phyloP scores from a whole-genome alignment of 495 filamentous ascomycete genomes.

The Corynascus novoguineensis region DNA sequence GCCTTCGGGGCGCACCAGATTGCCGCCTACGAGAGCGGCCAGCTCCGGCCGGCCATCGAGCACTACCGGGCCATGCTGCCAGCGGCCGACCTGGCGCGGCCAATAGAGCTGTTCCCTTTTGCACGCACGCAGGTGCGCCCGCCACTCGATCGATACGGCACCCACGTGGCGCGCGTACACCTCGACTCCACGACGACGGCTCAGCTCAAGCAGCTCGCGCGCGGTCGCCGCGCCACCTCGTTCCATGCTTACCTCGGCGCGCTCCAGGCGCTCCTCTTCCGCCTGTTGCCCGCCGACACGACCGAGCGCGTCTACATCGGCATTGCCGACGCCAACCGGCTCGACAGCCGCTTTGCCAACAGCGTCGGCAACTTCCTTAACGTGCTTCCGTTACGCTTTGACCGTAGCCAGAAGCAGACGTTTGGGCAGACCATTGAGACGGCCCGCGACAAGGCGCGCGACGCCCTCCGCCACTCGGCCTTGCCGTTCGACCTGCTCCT shows the following conservation, averaged over 20 bases:
- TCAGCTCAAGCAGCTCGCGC: not conserved
- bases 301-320: conserved; percentile 27
- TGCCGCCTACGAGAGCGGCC: not conserved
- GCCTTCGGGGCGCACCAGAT: not conserved
- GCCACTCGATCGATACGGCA: not conserved
- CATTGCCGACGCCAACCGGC: conserved; percentile 38
- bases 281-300: not conserved
- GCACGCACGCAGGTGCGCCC: not conserved
- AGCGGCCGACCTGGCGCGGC: not conserved
- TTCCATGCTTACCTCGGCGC: conserved; percentile 7
- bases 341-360: conserved; percentile 16
- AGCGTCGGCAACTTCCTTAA: conserved; percentile 47
- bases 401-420: not conserved
- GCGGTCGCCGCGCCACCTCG: not conserved
- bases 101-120: not conserved
- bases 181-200: not conserved
- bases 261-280: not conserved
- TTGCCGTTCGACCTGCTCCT: conserved; percentile 33
- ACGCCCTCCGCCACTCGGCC: conserved; percentile 23
- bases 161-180: not conserved
- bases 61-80: not conserved
- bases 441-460: conserved; percentile 13
- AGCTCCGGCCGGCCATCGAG: not conserved
- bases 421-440: conserved; percentile 19
- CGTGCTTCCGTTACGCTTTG: conserved; percentile 42